Evolutionary conservation across 202 grass and related monocot genomes (phyloP).

Genomic region (Cymbopogon flexuosus): DNA sequence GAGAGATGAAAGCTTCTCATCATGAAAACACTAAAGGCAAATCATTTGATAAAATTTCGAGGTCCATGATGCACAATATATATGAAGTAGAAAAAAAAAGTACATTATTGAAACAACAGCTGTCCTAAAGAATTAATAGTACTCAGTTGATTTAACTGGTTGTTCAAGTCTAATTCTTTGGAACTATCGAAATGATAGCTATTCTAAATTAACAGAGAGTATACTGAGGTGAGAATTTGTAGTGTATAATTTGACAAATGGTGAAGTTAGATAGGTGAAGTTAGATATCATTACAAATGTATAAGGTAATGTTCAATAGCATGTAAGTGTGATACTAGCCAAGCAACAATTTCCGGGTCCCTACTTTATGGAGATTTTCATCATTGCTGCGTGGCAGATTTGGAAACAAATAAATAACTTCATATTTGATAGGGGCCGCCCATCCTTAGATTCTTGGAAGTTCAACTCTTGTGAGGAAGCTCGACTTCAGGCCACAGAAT

Average conservation of each 20-base stretch:
- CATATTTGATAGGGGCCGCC: too few species aligned
- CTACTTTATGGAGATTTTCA: background rate
- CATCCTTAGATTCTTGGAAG: too few species aligned
- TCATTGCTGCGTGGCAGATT: background rate
- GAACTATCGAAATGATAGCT: background rate
- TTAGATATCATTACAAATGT: background rate
- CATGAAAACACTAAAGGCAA: background rate
- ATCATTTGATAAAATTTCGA: conserved; percentile 19
- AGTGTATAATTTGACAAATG: background rate
- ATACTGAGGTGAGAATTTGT: background rate
- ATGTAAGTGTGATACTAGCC: background rate
- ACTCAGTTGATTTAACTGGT: background rate
- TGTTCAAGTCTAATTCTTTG: background rate
- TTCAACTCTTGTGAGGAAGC: too few species aligned
- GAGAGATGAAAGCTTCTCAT: background rate
- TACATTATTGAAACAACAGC: conserved; percentile 16
- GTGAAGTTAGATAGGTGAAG: too few species aligned
- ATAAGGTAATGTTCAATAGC: background rate
- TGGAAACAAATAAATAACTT: too few species aligned
- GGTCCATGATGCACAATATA: background rate
- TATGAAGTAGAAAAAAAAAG: background rate
- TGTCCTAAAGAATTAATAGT: background rate
- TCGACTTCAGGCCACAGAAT: too few species aligned
- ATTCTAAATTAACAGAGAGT: background rate
- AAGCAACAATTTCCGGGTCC: background rate